Base-by-base conservation (phyloP, 352 stramenopile genomes). In the Phytopythium sindhum region DNA sequence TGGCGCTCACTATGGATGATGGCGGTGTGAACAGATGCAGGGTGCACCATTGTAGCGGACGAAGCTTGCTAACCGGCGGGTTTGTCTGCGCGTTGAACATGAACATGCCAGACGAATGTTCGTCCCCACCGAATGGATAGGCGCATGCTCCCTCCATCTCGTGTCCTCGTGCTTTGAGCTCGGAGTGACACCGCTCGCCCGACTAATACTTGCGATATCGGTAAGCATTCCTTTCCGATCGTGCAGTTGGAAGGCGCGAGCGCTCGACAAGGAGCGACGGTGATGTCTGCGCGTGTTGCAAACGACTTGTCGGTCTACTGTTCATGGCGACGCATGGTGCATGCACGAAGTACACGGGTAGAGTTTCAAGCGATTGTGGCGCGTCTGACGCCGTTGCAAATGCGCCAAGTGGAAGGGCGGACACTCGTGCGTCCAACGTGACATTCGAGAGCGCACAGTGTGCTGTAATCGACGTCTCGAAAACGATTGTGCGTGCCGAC, bases 121-220 rank as follows among this genome's bases (percentile, higher is more conserved):
- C 29, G 17, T 58, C 52, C 21, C 52, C 52, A 45, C 52, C 52
- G 52, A 58, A 58, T 44, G 31, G 47, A 53, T 21, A 53, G 47
- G 47, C 47, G 17, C 5, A 11, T 39, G n/a, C n/a, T n/a, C n/a
- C n/a, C 33, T 14, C 33, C 10, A 15, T 11, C 47, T 15, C n/a
- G n/a, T 53, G 47, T 53, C 23, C n/a, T 10, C 51, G 48, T 55
- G 12, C 21, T 19, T 19, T 21, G 28, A 17, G 42, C 28, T 12
- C 33, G 31, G 33, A 44, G 21, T 42, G 29, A 31, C 45, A 21
- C 45, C 21, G 23, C 19, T 14, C 10, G 0, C 11, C 12, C 23
- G 23, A 53, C 45, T 53, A 53, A 45, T 17, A 17, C 39, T 55
- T 33, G 48, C 48, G 48, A 9, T 55, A 28, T n/a, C 48, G n/a